Evolutionary conservation across 2,329 filamentous ascomycete genomes (phyloP), one percentile per base, ranked within the genome.

Genomic region (Colletotrichum eleusines): DNA sequence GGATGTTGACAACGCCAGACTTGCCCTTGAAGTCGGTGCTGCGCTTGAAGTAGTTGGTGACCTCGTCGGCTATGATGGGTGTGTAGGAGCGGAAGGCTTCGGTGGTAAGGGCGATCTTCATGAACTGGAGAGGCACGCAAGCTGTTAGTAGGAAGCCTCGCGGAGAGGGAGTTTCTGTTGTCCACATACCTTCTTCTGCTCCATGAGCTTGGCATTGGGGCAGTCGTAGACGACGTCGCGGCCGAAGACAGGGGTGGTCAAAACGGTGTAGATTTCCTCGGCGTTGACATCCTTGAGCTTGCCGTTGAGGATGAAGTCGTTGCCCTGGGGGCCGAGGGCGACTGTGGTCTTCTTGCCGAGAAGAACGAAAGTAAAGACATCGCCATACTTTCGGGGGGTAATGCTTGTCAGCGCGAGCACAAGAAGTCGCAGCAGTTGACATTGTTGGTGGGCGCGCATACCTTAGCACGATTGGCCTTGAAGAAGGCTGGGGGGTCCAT

Each of bases 401-500:
- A 58, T 59, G 59, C 33, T n/a, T 46, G 65, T 71, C 46, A 71
- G 64, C 38, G 46, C 23, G 53, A 33, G 46, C n/a, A 40, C n/a
- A 23, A 35, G 44, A 31, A 55, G 20, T 14, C 38, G 40, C n/a
- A 35, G 38, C 38, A 67, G 35, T 48, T 38, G 61, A 48, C 42
- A 20, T 58, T 31, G 35, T 33, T 51, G 12, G 38, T 38, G 54
- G 23, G 54, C 20, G 69, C 51, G 80, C 83, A 72, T 77, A 94
- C 93, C 91, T 97, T 97, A 76, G 88, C 86, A 76, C 90, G 90
- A 82, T 88, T 88, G 79, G 86, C 90, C 88, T 76, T 86, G 85
- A 98, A 97, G 87, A 98, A 98, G 62, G 85, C 86, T 78, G 94
- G 95, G 20, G 95, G 95, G 78, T 98, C 94, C 82, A 98, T 98